Percentiles rank a stretch among this genome's conserved stretches.
These are phyloP conservation scores for Fraxinus ornus DNA, from an alignment of 305 asterid species.

Conservation along the genomic window DNA sequence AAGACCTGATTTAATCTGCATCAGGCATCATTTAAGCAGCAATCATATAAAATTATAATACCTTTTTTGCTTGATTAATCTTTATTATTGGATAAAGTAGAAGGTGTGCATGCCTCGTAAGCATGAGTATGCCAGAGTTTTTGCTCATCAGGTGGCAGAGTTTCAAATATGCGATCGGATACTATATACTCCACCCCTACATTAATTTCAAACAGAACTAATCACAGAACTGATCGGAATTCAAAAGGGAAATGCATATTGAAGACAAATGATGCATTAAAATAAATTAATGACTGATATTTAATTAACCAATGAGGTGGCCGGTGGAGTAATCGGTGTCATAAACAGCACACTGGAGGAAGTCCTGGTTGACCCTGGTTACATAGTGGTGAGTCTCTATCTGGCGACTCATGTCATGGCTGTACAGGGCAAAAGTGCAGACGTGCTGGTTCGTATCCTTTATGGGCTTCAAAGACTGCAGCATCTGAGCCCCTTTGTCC, in stretches of 20 bases:
- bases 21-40: neutral
- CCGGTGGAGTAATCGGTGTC: slow-evolving; percentile 59
- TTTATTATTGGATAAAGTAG: neutral
- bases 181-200: slow-evolving; percentile 80
- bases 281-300: neutral
- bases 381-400: slow-evolving; percentile 71
- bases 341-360: slow-evolving; percentile 79
- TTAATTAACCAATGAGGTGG: slow-evolving; percentile 65
- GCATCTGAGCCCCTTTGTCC: slow-evolving; percentile 71
- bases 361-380: slow-evolving; percentile 61
- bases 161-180: slow-evolving; percentile 53
- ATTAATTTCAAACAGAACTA: neutral
- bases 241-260: neutral
- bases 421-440: slow-evolving; percentile 73
- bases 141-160: slow-evolving; percentile 69
- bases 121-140: slow-evolving; percentile 91
- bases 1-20: slow-evolving; percentile 62
- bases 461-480: slow-evolving; percentile 65
- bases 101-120: slow-evolving; percentile 49
- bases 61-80: neutral
- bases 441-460: slow-evolving; percentile 69
- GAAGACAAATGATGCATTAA: neutral
- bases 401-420: slow-evolving; percentile 77
- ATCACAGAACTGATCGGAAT: neutral
- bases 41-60: neutral